Conservation (phyloP, 2,329 filamentous ascomycete species). For the Didymella keratinophila region DNA sequence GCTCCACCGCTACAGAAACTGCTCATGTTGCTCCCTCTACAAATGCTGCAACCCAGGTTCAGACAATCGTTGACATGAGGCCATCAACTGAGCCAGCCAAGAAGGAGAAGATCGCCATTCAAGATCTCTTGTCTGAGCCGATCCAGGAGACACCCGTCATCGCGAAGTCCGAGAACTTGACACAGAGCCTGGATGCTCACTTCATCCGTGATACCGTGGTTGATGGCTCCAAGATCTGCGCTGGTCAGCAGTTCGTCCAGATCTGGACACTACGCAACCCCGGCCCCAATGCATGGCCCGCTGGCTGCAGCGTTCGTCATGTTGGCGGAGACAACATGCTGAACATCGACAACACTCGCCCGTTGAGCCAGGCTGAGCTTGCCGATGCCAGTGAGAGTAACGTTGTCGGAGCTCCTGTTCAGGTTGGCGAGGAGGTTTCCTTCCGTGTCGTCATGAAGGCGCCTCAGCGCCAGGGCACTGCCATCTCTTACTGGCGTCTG, state of each 20-base stretch:
- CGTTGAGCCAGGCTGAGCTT: slow-evolving; percentile 79
- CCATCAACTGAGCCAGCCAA: slow-evolving; percentile 61
- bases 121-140: slow-evolving; percentile 42
- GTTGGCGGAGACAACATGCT: slow-evolving; percentile 97
- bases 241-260: slow-evolving; percentile 81
- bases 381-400: slow-evolving; percentile 84
- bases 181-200: slow-evolving; percentile 62
- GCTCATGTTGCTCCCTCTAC: slow-evolving; percentile 55
- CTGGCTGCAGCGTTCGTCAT: slow-evolving; percentile 88
- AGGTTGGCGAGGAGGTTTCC: slow-evolving; percentile 75
- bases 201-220: slow-evolving; percentile 81
- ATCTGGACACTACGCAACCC: slow-evolving; percentile 91
- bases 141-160: slow-evolving; percentile 42
- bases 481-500: slow-evolving; percentile 96
- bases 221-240: slow-evolving; percentile 77
- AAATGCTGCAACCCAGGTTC: slow-evolving; percentile 68
- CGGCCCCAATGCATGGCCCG: slow-evolving; percentile 81
- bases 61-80: slow-evolving; percentile 68
- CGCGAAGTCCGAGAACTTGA: background rate
- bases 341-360: slow-evolving; percentile 80
- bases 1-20: slow-evolving; percentile 62
- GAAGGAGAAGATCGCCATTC: slow-evolving; percentile 54
- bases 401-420: slow-evolving; percentile 71
- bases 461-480: slow-evolving; percentile 75
- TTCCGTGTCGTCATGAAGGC: slow-evolving; percentile 89